These are phyloP conservation scores for Daldinia concentrica DNA, from an alignment of 495 filamentous ascomycete genomes.

Conservation along the genomic window DNA sequence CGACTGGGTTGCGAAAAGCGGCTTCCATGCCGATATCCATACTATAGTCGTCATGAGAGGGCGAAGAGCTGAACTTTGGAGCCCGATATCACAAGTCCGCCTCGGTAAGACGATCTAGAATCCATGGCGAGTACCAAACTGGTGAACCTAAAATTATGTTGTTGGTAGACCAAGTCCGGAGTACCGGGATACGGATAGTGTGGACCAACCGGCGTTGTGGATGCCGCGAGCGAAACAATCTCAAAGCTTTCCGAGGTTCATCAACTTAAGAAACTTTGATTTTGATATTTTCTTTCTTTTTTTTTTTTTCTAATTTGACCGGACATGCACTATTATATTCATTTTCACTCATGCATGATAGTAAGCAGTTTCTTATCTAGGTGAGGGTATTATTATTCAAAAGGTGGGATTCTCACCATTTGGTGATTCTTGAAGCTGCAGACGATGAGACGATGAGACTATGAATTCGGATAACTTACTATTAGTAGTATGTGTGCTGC, in stretches of 20 bases:
- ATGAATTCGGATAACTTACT: constrained; percentile 4
- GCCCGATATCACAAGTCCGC: background rate
- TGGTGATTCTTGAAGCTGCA: background rate
- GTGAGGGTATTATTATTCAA: constrained; percentile 16
- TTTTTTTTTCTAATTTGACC: background rate
- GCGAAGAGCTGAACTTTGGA: background rate
- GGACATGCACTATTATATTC: constrained; percentile 19
- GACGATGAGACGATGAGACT: background rate
- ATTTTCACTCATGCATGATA: constrained; percentile 8
- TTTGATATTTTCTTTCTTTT: constrained; percentile 2
- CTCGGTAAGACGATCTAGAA: constrained; percentile 15
- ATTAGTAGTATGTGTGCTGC: no score
- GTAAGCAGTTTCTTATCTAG: constrained; percentile 29
- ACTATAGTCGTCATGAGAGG: background rate
- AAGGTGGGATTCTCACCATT: constrained; percentile 17
- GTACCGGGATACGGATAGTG: constrained; percentile 6
- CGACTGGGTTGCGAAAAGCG: constrained; percentile 31
- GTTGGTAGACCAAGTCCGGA: constrained; percentile 10
- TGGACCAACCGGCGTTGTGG: constrained; percentile 1
- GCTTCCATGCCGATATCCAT: constrained; percentile 16
- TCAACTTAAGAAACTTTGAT: constrained; percentile 4
- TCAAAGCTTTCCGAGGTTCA: background rate
- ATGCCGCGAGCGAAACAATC: background rate
- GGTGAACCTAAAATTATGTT: constrained; percentile 21
- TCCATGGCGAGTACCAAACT: constrained; percentile 5